Base-by-base conservation (phyloP, 2,329 filamentous ascomycete genomes). In the Scedosporium apiospermum region DNA sequence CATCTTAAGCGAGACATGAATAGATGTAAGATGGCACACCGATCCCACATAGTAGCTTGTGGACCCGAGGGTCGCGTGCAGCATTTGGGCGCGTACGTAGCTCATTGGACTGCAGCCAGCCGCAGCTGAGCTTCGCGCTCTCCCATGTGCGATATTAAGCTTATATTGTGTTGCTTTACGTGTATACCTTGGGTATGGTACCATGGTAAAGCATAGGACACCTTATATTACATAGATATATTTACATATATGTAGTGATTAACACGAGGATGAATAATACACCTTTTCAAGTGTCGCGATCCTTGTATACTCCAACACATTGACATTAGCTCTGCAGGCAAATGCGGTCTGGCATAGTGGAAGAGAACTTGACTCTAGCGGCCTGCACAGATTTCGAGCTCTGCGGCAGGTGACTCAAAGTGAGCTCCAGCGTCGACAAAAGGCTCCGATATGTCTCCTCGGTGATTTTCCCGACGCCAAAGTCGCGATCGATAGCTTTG, bases 311-410 rank as follows among this genome's bases (percentile, higher is more conserved):
- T 55, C 18, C 4, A 55, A 16, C 21, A n/a, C 23, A 55, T 23
- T 4, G 23, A 27, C 12, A 55, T 6, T 55, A 55, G 16, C 16
- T 27, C 27, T 18, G 3, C 6, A 6, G 9, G 6, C 27, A 58
- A n/a, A 58, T 34, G 30, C 27, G 6, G 7, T 42, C 59, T 4
- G 61, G 12, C 14, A 57, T 34, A 5, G 53, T 64, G 16, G 64
- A 65, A 2, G 62, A 64, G 38, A 71, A 67, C 60, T 68, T 68
- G 58, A 60, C 62, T 60, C 69, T 67, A 2, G 71, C 71, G 1
- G 70, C 70, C 38, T 68, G 69, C 30, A 72, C 69, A 26, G 71
- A 72, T 55, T 72, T 72, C 27, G 71, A 72, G 57, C 69, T 67
- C 62, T 71, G 70, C 0, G 71, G 71, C 7, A 72, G 63, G 34